phyloP scores from a whole-genome alignment of 306 rosid genomes.

The Canavalia gladiata region DNA sequence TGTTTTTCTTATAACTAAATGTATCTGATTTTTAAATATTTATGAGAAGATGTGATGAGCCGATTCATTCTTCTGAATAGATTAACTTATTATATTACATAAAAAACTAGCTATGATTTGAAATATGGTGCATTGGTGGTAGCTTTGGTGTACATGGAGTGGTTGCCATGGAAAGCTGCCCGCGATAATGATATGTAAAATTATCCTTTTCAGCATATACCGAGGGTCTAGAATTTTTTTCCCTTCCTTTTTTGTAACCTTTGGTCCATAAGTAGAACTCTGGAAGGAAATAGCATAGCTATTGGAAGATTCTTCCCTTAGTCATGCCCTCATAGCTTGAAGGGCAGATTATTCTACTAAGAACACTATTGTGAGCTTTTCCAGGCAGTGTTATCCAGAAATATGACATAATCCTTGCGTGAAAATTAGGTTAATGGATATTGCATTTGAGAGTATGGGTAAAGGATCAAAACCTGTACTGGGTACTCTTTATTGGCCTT shows the following conservation, averaged over 20 bases:
- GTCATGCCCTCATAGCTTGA: constrained; percentile 11
- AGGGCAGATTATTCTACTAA: neutral
- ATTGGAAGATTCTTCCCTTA: constrained; percentile 22
- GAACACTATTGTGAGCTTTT: constrained; percentile 12
- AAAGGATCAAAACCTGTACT: neutral
- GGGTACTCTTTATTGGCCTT: constrained; percentile 11
- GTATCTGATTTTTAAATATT: constrained; percentile 7
- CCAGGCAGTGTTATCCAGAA: neutral
- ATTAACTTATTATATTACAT: neutral
- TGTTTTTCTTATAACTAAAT: neutral
- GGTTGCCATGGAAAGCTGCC: neutral
- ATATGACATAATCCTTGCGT: constrained; percentile 13
- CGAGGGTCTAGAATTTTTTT: neutral
- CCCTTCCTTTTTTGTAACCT: neutral
- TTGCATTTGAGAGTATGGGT: neutral
- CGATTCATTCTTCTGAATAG: neutral
- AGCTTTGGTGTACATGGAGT: neutral
- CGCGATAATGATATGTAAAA: neutral
- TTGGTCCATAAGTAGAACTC: neutral
- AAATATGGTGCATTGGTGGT: neutral
- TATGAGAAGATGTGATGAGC: constrained; percentile 20
- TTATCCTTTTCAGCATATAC: neutral
- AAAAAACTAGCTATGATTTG: constrained; percentile 3
- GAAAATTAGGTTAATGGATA: constrained; percentile 32
- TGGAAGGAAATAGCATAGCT: neutral